A percentile compares a stretch with the other conserved stretches of the same genome.
Conservation (phyloP, 495 filamentous ascomycete species). For the Annulohypoxylon maeteangense region DNA sequence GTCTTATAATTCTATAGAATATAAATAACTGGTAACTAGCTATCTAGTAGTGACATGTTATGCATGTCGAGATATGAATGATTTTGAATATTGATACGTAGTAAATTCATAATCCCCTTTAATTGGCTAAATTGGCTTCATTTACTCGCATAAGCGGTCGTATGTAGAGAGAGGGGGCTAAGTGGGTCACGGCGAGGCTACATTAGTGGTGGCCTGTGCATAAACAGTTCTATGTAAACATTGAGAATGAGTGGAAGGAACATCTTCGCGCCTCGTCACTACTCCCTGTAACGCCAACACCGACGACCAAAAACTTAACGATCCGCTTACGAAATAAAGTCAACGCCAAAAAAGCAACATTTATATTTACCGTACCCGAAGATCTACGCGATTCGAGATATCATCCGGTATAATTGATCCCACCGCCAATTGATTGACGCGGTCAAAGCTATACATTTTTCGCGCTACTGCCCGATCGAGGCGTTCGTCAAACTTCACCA, state of each 20-base stretch:
- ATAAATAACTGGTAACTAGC: no score
- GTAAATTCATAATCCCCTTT: neutral
- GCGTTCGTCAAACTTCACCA: constrained; percentile 19
- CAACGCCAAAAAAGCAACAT: constrained; percentile 30
- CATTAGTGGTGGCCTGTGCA: constrained; percentile 38
- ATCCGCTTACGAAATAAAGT: constrained; percentile 22
- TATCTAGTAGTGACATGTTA: neutral
- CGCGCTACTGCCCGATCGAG: constrained; percentile 25
- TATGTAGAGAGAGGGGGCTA: neutral
- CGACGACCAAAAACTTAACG: constrained; percentile 1
- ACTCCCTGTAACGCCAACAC: constrained; percentile 31
- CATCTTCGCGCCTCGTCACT: constrained; percentile 48
- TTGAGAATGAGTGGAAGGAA: constrained; percentile 38
- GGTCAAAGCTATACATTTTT: constrained; percentile 21
- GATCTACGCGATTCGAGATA: constrained; percentile 11
- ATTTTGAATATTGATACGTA: neutral
- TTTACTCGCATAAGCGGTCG: neutral
- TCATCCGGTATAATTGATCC: constrained; percentile 19
- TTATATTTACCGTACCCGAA: constrained; percentile 18
- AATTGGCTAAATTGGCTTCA: neutral
- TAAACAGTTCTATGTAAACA: constrained; percentile 47
- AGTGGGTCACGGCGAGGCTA: constrained; percentile 16
- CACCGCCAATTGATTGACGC: constrained; percentile 36
- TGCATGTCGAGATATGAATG: neutral
- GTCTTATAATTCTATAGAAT: no score